A percentile compares a stretch with the other conserved stretches of the same genome.
phyloP scores from a whole-genome alignment of 2,329 filamentous ascomycete species.

The Fusarium sp. region DNA sequence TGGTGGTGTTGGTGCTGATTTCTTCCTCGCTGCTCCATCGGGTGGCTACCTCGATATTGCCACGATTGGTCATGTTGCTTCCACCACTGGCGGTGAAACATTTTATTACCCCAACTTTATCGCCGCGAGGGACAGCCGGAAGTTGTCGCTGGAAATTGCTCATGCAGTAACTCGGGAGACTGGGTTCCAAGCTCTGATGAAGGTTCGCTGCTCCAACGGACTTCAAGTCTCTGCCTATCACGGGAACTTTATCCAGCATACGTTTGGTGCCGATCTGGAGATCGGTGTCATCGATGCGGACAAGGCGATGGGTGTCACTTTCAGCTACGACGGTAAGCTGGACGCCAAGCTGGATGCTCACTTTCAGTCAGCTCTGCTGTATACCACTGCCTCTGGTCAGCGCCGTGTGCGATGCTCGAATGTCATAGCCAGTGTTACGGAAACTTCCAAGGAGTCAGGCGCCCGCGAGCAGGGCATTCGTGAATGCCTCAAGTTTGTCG shows the following conservation, averaged over 20 bases:
- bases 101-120: conserved; percentile 99
- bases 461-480: conserved; percentile 71
- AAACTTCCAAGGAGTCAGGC: conserved; percentile 65
- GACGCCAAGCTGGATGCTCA: conserved; percentile 96
- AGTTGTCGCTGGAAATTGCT: conserved; percentile 86
- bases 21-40: conserved; percentile 93
- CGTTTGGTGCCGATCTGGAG: conserved; percentile 94
- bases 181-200: conserved; percentile 96
- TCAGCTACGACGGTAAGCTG: conserved; percentile 97
- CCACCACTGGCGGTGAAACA: conserved; percentile 92
- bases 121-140: conserved; percentile 85
- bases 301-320: conserved; percentile 92
- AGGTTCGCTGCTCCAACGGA: conserved; percentile 97
- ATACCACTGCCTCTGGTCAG: conserved; percentile 92
- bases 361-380: conserved; percentile 95
- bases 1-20: conserved; percentile 88
- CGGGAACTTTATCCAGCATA: conserved; percentile 96
- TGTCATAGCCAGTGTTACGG: conserved; percentile 91
- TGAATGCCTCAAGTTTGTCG: conserved; percentile 91
- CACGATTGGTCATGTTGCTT: conserved; percentile 90
- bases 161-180: conserved; percentile 92
- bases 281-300: conserved; percentile 94
- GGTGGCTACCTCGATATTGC: conserved; percentile 95
- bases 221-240: conserved; percentile 95
- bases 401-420: conserved; percentile 94